Evolutionary conservation across 2,329 filamentous ascomycete species (phyloP).

Genomic region (Passalora sequoiae): DNA sequence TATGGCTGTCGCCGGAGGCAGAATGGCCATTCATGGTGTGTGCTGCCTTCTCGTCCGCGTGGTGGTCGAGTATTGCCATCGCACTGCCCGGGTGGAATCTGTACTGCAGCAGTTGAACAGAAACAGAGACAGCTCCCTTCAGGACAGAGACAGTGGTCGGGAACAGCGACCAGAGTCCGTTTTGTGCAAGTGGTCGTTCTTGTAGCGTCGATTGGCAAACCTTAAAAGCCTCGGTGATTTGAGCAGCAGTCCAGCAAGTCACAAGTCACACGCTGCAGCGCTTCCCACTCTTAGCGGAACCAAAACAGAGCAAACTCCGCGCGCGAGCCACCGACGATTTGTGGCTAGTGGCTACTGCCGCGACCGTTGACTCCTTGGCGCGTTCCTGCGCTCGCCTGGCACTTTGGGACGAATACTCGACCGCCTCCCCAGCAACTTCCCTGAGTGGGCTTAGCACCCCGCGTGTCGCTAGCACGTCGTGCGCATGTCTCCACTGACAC

Average conservation of each 20-base stretch:
- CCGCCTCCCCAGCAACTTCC: background rate
- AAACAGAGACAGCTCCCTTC: background rate
- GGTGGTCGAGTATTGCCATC: background rate
- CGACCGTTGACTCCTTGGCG: too few relatives aligned
- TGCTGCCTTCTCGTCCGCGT: background rate
- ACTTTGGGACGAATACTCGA: background rate
- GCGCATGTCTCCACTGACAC: background rate
- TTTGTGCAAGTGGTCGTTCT: slow-evolving; percentile 3
- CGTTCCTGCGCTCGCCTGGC: too few relatives aligned
- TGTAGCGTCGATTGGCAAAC: slow-evolving; percentile 7
- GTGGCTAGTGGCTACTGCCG: background rate
- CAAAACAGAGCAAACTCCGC: background rate
- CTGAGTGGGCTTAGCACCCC: background rate
- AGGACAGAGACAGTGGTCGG: background rate
- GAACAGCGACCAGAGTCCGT: slow-evolving; percentile 3
- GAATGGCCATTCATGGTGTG: background rate
- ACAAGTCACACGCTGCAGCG: slow-evolving; percentile 1
- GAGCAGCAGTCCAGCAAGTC: background rate
- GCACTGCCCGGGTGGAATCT: background rate
- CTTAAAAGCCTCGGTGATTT: slow-evolving; percentile 7
- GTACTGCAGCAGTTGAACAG: background rate
- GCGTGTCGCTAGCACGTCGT: background rate
- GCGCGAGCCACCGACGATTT: background rate
- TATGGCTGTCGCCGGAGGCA: background rate
- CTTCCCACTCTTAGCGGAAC: background rate